Conservation (phyloP, 179 eudicot species). For the Nepenthes alata region DNA sequence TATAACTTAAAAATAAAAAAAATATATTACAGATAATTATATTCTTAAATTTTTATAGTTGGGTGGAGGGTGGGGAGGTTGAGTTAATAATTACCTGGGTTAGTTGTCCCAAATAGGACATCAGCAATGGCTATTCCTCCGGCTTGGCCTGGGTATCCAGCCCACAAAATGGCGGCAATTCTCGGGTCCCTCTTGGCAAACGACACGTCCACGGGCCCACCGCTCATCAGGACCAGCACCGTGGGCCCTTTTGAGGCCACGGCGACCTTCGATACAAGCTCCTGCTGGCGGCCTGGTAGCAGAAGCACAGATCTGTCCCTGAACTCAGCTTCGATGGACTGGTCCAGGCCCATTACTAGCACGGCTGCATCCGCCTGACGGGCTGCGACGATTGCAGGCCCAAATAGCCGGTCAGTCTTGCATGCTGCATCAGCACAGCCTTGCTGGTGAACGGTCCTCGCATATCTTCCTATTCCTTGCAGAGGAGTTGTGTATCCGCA, state of each 20-base stretch:
- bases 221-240: slow-evolving; percentile 68
- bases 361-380: slow-evolving; percentile 48
- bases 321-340: slow-evolving; percentile 84
- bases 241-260: slow-evolving; percentile 50
- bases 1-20: no score
- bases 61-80: no score
- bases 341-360: slow-evolving; percentile 67
- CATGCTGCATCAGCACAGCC: slow-evolving; percentile 50
- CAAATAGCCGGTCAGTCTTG: slow-evolving; percentile 24
- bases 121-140: slow-evolving; percentile 85
- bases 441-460: slow-evolving; percentile 33
- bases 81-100: slow-evolving; percentile 40
- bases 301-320: slow-evolving; percentile 72
- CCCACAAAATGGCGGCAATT: slow-evolving; percentile 64
- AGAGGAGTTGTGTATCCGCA: slow-evolving; percentile 49
- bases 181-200: slow-evolving; percentile 60
- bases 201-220: slow-evolving; percentile 80
- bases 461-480: slow-evolving; percentile 40
- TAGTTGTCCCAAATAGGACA: slow-evolving; percentile 60
- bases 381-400: slow-evolving; percentile 38
- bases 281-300: slow-evolving; percentile 72
- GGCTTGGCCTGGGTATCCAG: slow-evolving; percentile 84
- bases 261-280: slow-evolving; percentile 54
- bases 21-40: no score
- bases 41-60: no score